phyloP scores from a whole-genome alignment of 2,329 filamentous ascomycete species.

The Colletotrichum sp. region DNA sequence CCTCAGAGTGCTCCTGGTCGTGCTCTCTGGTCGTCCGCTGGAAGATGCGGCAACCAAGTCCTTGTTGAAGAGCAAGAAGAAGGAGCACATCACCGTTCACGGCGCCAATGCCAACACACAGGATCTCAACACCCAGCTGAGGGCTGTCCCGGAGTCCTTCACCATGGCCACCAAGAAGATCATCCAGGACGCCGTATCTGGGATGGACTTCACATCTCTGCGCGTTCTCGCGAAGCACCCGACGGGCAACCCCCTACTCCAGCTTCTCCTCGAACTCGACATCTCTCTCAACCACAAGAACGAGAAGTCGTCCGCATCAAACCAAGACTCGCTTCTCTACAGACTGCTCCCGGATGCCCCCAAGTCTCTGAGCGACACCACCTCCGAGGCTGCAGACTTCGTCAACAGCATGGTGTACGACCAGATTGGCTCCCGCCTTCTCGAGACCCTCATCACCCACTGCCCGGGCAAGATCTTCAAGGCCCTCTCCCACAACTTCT shows the following conservation, averaged over 20 bases:
- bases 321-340: conserved; percentile 66
- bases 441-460: conserved; percentile 84
- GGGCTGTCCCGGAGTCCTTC: conserved; percentile 81
- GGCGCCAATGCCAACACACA: conserved; percentile 50
- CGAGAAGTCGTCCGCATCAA: conserved; percentile 59
- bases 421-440: conserved; percentile 83
- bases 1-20: conserved; percentile 82
- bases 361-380: conserved; percentile 72
- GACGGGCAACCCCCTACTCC: conserved; percentile 91
- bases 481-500: conserved; percentile 78
- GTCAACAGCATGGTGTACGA: conserved; percentile 90
- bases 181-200: conserved; percentile 75
- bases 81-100: conserved; percentile 78
- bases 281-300: conserved; percentile 73
- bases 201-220: conserved; percentile 80
- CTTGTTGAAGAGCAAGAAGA: conserved; percentile 89
- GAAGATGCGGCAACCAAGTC: conserved; percentile 72
- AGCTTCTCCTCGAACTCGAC: conserved; percentile 87
- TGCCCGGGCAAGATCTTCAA: conserved; percentile 92
- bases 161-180: conserved; percentile 79
- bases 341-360: conserved; percentile 79
- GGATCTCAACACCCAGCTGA: conserved; percentile 40
- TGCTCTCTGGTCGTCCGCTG: conserved; percentile 83
- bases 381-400: conserved; percentile 76
- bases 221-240: conserved; percentile 86